Evolutionary conservation across 768 basidiomycete genomes (phyloP).

Genomic region (Panaeolus papilionaceus): DNA sequence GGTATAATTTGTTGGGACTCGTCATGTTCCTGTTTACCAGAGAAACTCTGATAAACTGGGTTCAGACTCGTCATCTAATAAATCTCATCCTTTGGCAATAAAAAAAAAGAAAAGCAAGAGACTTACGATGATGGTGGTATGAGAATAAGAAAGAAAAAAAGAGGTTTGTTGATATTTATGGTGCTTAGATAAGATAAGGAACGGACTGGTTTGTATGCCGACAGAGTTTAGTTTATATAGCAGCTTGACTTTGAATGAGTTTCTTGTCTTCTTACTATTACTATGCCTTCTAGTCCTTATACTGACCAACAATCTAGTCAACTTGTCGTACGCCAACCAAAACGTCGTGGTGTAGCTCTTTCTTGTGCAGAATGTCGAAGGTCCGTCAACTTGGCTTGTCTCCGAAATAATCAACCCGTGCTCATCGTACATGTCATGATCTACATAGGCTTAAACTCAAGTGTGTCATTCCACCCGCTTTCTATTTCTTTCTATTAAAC

Average conservation of each 20-base stretch:
- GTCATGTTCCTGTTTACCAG: slow-evolving; percentile 60
- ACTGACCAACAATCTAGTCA: slow-evolving; percentile 26
- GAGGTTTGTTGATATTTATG: slow-evolving; percentile 7
- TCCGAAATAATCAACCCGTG: slow-evolving; percentile 25
- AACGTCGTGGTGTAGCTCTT: slow-evolving; percentile 60
- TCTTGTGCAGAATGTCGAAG: slow-evolving; percentile 77
- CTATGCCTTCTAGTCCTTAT: slow-evolving; percentile 16
- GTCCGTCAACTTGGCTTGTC: slow-evolving; percentile 37
- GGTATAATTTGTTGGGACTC: slow-evolving; percentile 71
- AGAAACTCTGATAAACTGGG: slow-evolving; percentile 62
- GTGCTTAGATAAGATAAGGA: slow-evolving; percentile 14
- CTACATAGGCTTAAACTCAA: slow-evolving; percentile 66
- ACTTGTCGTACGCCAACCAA: slow-evolving; percentile 44
- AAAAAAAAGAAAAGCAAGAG: slow-evolving; percentile 18
- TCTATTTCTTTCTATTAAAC: slow-evolving; percentile 20
- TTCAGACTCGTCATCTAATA: slow-evolving; percentile 85
- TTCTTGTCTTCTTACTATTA: slow-evolving; percentile 5
- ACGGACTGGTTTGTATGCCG: slow-evolving; percentile 14
- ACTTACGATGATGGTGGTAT: slow-evolving; percentile 21
- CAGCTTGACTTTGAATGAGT: not conserved
- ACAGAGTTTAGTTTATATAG: slow-evolving; percentile 14
- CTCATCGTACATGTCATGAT: slow-evolving; percentile 23
- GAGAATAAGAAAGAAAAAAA: slow-evolving; percentile 25
- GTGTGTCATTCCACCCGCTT: slow-evolving; percentile 41
- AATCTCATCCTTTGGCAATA: slow-evolving; percentile 44